A percentile compares a stretch with the other conserved stretches of the same genome.
Evolutionary conservation across 495 filamentous ascomycete genomes (phyloP).

Genomic region (Melanomma pulvis-pyrius): DNA sequence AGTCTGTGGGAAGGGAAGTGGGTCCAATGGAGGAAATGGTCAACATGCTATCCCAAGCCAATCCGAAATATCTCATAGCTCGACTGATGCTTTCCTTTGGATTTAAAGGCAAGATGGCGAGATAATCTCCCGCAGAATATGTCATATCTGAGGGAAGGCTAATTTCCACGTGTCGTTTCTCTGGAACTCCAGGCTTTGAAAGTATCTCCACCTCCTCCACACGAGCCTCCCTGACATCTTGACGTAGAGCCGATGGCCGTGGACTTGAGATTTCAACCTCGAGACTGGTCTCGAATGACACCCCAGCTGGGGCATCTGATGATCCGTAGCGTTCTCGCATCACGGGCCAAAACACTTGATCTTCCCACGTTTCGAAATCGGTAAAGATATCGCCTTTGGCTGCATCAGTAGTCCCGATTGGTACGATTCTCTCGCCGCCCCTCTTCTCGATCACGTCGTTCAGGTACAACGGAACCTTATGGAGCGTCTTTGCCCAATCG

Average conservation of each 20-base stretch:
- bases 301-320: constrained; percentile 37
- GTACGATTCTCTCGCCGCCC: constrained; percentile 52
- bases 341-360: constrained; percentile 60
- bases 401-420: constrained; percentile 61
- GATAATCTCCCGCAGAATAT: constrained; percentile 75
- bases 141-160: constrained; percentile 65
- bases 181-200: constrained; percentile 56
- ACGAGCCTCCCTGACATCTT: constrained; percentile 65
- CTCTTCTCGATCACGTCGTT: constrained; percentile 50
- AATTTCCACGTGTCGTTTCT: constrained; percentile 69
- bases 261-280: constrained; percentile 60
- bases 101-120: constrained; percentile 73
- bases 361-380: constrained; percentile 68
- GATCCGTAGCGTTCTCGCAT: constrained; percentile 53
- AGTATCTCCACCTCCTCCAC: constrained; percentile 47
- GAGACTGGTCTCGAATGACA: constrained; percentile 45
- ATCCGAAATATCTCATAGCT: constrained; percentile 56
- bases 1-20: constrained; percentile 41
- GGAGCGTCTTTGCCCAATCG: constrained; percentile 75
- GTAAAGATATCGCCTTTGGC: constrained; percentile 66
- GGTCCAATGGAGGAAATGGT: constrained; percentile 21
- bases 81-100: constrained; percentile 59
- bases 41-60: constrained; percentile 62
- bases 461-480: constrained; percentile 68
- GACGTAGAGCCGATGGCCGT: constrained; percentile 62